phyloP scores from a whole-genome alignment of 2,329 filamentous ascomycete species.

The Fusarium sp. region DNA sequence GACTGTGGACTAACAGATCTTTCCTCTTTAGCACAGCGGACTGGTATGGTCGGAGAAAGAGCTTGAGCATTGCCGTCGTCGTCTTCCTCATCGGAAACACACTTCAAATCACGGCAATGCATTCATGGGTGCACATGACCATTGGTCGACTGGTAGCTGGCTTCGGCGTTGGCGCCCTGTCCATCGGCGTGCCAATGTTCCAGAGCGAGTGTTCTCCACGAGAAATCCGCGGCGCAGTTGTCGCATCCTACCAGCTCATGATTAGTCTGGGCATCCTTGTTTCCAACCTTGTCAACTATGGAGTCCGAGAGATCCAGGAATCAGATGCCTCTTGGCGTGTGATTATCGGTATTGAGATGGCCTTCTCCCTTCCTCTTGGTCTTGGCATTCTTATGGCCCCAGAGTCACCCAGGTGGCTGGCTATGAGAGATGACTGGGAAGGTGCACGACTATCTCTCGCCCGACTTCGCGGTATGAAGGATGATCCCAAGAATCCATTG shows the following conservation, averaged over 20 bases:
- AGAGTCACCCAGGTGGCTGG: constrained; percentile 64
- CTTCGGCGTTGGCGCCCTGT: constrained; percentile 67
- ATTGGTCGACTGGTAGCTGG: constrained; percentile 54
- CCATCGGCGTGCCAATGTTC: constrained; percentile 69
- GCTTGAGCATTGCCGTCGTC: constrained; percentile 59
- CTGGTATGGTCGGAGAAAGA: constrained; percentile 62
- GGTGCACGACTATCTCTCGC: constrained; percentile 58
- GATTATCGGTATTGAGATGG: constrained; percentile 62
- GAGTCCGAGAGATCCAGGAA: constrained; percentile 53
- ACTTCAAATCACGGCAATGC: constrained; percentile 66
- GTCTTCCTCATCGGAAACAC: constrained; percentile 69
- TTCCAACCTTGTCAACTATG: constrained; percentile 62
- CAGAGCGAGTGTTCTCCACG: constrained; percentile 68
- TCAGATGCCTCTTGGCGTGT: constrained; percentile 64
- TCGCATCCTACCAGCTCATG: constrained; percentile 72
- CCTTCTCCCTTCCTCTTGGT: constrained; percentile 59
- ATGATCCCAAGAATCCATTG: constrained; percentile 53
- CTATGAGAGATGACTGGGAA: constrained; percentile 55
- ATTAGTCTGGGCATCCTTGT: constrained; percentile 72
- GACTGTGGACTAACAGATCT: background rate
- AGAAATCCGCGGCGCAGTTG: constrained; percentile 67
- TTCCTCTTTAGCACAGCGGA: constrained; percentile 54
- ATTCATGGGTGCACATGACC: constrained; percentile 69
- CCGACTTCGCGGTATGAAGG: constrained; percentile 58
- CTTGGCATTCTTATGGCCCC: constrained; percentile 60